Evolutionary conservation across 164 flowering plant genomes (phyloP), one percentile per base, ranked within the genome.

Genomic region (Umbellularia californica): DNA sequence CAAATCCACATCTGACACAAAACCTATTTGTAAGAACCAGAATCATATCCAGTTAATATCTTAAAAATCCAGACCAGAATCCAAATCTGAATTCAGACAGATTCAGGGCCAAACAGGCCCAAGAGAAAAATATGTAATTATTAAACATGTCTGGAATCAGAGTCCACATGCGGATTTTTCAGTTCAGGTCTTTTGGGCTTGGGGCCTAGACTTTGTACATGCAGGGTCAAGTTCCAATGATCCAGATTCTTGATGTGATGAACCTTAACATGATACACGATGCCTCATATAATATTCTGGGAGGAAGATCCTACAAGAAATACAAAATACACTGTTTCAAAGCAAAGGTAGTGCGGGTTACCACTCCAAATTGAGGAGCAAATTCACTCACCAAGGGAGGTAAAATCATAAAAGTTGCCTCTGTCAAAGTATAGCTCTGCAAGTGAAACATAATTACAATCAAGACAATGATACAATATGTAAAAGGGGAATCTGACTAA

Each of bases 331-430:
- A 23, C 17, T 65, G 27, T 65, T n/a, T 14, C 68, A 65, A 14
- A 25, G 27, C 24, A 65, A n/a, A 65, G 27, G 14, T 2, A 65
- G 27, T 65, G 15, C 12, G 2, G 27, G 12, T 65, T 65, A 23
- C 15, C 3, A 25, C 27, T 11, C 68, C 14, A 15, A 23, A 65
- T 65, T 25, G 27, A 6, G 13, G 3, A 67, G 2, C 7, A 30
- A 17, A 50, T 27, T 28, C 15, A 86, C 97, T 85, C 78, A 95
- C 99, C 99, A 65, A 95, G 93, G 70, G 99, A 95, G 50, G 98
- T 93, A 62, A 95, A 95, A 81, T 95, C 98, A 82, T 95, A 95
- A 79, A 92, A 95, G 84, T 95, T 95, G 66, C 94, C 95, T 76
- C 87, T 88, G 79, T 95, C 98, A 70, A 93, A 91, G 74, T 87